Conservation (phyloP, 768 basidiomycete species). For the Leucosporidium creatinivorum region DNA sequence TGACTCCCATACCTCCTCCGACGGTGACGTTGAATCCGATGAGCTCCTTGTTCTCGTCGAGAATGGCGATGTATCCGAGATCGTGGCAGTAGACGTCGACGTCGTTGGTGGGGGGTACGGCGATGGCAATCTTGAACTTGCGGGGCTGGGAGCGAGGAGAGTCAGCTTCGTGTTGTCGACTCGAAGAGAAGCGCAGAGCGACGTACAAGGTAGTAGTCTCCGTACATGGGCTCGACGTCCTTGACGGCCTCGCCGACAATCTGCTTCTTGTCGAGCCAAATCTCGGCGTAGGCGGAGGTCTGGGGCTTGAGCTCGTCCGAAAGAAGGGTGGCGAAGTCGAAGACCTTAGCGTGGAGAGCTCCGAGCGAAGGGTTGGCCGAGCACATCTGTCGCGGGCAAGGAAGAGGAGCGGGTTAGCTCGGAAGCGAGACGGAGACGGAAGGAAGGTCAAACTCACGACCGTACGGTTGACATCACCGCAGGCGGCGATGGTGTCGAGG, state of each 20-base stretch:
- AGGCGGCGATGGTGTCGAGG: slow-evolving; percentile 93
- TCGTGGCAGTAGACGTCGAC: slow-evolving; percentile 89
- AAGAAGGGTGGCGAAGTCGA: slow-evolving; percentile 70
- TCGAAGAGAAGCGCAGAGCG: slow-evolving; percentile 26
- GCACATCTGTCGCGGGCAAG: slow-evolving; percentile 47
- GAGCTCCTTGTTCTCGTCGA: slow-evolving; percentile 64
- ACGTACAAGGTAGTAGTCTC: slow-evolving; percentile 90
- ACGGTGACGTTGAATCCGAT: slow-evolving; percentile 87
- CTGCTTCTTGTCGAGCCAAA: slow-evolving; percentile 96
- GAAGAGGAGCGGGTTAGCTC: slow-evolving; percentile 4
- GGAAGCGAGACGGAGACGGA: background rate
- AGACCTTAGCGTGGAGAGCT: slow-evolving; percentile 74
- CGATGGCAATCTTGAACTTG: slow-evolving; percentile 94
- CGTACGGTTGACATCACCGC: slow-evolving; percentile 86
- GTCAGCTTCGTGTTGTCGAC: background rate
- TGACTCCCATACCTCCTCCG: slow-evolving; percentile 99
- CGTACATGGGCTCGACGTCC: slow-evolving; percentile 89
- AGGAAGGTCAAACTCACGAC: slow-evolving; percentile 18
- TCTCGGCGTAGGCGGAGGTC: slow-evolving; percentile 94
- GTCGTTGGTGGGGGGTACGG: slow-evolving; percentile 92
- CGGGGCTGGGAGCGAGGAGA: slow-evolving; percentile 20
- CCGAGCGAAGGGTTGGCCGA: slow-evolving; percentile 85
- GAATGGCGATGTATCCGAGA: slow-evolving; percentile 91
- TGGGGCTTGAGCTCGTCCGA: slow-evolving; percentile 80
- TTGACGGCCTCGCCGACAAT: slow-evolving; percentile 89